Base-by-base conservation (phyloP, 2,329 filamentous ascomycete species). In the Fusarium sp. region DNA sequence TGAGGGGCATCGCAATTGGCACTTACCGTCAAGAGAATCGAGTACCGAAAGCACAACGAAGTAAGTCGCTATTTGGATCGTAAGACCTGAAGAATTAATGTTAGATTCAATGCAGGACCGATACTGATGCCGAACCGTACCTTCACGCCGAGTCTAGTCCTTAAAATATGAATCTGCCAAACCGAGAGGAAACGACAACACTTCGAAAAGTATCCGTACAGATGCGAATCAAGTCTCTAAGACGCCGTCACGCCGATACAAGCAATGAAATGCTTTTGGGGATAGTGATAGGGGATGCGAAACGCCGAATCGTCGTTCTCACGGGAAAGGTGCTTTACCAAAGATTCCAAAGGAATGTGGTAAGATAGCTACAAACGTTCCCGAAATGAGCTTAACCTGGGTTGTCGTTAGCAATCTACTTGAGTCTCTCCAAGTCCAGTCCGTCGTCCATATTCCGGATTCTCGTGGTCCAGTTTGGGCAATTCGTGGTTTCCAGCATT, bases 301-400 rank as follows among this genome's bases (percentile, higher is more conserved):
- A 75, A 76, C 65, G 63, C 67, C 66, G 71, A 73, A 73, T 72
- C 58, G 68, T 73, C 64, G 72, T 74, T 71, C 69, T 70, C 58
- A 76, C 69, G 63, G 71, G 65, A 51, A 57, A 60, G 76, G 72
- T 74, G 79, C 75, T 77, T 76, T 79, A 79, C 76, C 78, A 75
- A 73, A 69, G 74, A 80, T 80, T 79, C 77, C 77, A 70, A 80
- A 79, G 79, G 78, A 80, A 78, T 75, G 78, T 80, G 77, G 76
- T 78, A 76, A 76, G 76, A 76, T 77, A 76, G 75, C 75, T 77
- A 72, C 55, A 77, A 78, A 78, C 77, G 77, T 79, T 81, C 76
- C 78, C 72, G 75, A 80, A 81, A 80, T 78, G 74, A 81, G 78
- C 75, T 78, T 76, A 81, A 81, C 79, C 79, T 81, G 53, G 25